Base-by-base conservation (phyloP, 495 filamentous ascomycete genomes). In the Thozetella sp. region DNA sequence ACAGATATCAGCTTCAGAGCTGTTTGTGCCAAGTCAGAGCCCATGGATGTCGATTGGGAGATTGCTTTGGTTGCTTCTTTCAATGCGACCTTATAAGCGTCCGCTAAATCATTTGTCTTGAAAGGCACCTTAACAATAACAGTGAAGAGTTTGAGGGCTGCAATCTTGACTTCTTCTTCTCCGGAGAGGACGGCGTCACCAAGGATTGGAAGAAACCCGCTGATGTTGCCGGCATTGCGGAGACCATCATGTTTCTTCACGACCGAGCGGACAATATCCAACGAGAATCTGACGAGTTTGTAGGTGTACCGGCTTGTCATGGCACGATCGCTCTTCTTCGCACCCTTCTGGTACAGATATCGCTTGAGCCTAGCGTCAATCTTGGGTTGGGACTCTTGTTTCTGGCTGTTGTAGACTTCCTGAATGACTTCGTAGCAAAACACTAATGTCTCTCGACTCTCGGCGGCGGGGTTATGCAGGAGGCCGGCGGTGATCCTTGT, bases 341-440 rank as follows among this genome's bases (percentile, higher is more conserved):
- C 83, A 2, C 86, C 87, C 69, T 89, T 90, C 57, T 89, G 89
- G 40, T 97, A 79, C 22, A 97, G 75, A 68, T 95, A 95, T 30
- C 87, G 83, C 68, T 86, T 84, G 26, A 88, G 84, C 25, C 80
- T 82, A 9, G 85, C 80, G 63, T 90, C 82, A 3, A 86, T 72
- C 53, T 78, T 82, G 20, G 67, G 67, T 23, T 74, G 71, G 13
- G 67, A 70, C 27, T 78, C 58, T 17, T 72, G 79, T 61, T 80
- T 78, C 34, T 76, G 70, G 37, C 79, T 79, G 52, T 84, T 83
- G 69, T 97, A 95, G 1, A 90, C 90, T 63, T 93, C 89, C 68
- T 93, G 88, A 30, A 97, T 90, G 48, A 97, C 83, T 75, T 98
- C 90, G 68, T 97, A 96, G 72, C 93, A 97, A 74, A 98, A 98